Base-by-base conservation (phyloP, 2,329 filamentous ascomycete species). In the Drechslerella stenobrocha region DNA sequence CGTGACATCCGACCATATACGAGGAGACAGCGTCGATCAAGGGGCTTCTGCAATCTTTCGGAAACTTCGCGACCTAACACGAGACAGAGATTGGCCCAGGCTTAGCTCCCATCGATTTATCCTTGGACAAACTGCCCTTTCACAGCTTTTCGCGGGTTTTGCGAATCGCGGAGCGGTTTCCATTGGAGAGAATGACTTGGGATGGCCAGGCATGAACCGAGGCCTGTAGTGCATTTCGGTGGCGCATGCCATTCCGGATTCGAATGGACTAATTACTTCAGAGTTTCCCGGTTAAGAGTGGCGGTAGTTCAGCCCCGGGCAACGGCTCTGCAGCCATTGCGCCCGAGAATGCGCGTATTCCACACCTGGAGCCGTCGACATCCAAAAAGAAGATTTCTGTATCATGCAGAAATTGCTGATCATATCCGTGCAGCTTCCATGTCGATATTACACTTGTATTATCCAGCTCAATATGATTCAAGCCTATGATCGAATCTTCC, bases 231-330 rank as follows among this genome's bases (percentile, higher is more conserved):
- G n/a, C n/a, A n/a, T n/a, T n/a, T n/a, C n/a, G 9, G 37, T 7
- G 37, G 37, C 37, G 37, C 37, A 42, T 20, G 37, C 37, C 37
- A 7, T 42, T 42, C 37, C 37, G 37, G 37, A 7, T 42, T 18
- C 37, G 15, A 42, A 42, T 20, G 37, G 37, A 42, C 37, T 42
- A 5, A 42, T 42, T 42, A 18, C 8, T 13, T 37, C 4, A 15
- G 18, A 18, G 9, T 7, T 18, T 20, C 3, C 9, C 9, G 15
- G 15, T 20, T n/a, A n/a, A n/a, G n/a, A 18, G 15, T 20, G 37
- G 4, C 18, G 7, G 15, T 18, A 42, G 15, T 3, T 30, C 37
- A 5, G 37, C 37, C 7, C n/a, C 37, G 22, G 2, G 3, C 22
- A 3, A 18, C 2, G 3, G 15, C 4, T 9, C 15, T 20, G 15